phyloP scores from a whole-genome alignment of 306 rosid species.

The Canavalia ensiformis region DNA sequence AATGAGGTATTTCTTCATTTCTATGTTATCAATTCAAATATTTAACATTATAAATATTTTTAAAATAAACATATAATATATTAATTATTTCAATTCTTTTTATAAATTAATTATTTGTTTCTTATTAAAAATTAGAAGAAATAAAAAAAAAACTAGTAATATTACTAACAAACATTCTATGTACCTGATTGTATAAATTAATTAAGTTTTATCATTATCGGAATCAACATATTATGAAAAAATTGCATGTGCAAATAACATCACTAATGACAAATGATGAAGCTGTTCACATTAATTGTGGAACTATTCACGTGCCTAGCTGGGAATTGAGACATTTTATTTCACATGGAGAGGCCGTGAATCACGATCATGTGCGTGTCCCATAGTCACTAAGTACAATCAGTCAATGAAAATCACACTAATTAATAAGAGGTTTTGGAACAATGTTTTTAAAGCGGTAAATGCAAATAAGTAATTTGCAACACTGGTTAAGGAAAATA shows the following conservation, averaged over 20 bases:
- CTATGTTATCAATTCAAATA: no score
- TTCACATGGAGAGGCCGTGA: conserved; percentile 44
- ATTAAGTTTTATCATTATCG: not conserved
- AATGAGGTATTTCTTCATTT: no score
- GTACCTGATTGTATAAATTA: not conserved
- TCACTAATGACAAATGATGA: not conserved
- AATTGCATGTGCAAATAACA: not conserved
- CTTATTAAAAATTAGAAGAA: no score
- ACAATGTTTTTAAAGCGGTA: not conserved
- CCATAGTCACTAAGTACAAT: conserved; percentile 2
- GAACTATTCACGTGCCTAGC: not conserved
- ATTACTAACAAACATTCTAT: not conserved
- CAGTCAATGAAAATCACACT: conserved; percentile 47
- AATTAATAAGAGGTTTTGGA: conserved; percentile 29
- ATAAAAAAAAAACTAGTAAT: not conserved
- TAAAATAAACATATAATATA: no score
- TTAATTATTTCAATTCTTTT: no score
- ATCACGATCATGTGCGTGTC: conserved; percentile 8
- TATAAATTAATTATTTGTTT: no score
- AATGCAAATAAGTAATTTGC: not conserved
- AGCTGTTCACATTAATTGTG: not conserved
- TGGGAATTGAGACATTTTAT: not conserved
- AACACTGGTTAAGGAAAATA: not conserved
- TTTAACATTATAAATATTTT: no score
- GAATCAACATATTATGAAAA: not conserved